Conservation (phyloP, 1,139 yeast genomes). For the Geotrichum carabidarum region DNA sequence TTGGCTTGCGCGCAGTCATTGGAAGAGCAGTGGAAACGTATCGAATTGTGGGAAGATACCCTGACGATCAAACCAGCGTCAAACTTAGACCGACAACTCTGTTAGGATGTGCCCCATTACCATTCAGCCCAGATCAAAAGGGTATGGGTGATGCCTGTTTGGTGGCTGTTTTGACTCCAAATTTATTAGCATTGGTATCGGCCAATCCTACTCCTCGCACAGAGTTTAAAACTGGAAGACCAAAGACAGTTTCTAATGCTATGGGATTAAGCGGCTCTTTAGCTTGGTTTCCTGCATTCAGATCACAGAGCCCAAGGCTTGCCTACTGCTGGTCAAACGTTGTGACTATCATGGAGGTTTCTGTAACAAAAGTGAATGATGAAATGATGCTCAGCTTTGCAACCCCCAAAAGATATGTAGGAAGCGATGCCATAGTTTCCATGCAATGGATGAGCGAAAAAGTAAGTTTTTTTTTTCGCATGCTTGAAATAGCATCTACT, state of each 20-base stretch:
- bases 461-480: conserved; percentile 22
- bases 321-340: conserved; percentile 66
- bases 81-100: conserved; percentile 34
- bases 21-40: conserved; percentile 47
- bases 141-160: conserved; percentile 43
- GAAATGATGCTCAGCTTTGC: conserved; percentile 37
- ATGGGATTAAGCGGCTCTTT: conserved; percentile 46
- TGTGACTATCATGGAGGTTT: conserved; percentile 51
- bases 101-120: conserved; percentile 45
- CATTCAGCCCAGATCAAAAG: conserved; percentile 50
- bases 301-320: conserved; percentile 43
- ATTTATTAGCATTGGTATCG: conserved; percentile 50
- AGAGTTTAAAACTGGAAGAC: conserved; percentile 49
- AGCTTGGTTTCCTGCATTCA: conserved; percentile 54
- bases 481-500: background rate
- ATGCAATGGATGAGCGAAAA: conserved; percentile 58
- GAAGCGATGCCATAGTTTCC: conserved; percentile 46
- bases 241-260: conserved; percentile 39
- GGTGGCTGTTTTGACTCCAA: conserved; percentile 55
- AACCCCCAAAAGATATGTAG: conserved; percentile 45
- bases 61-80: conserved; percentile 9
- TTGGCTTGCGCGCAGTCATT: conserved; percentile 51
- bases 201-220: conserved; percentile 49
- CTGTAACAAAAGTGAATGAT: background rate
- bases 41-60: conserved; percentile 51